These are phyloP conservation scores for Amanita pallidorosea DNA, from an alignment of 768 basidiomycete genomes.

Conservation along the genomic window DNA sequence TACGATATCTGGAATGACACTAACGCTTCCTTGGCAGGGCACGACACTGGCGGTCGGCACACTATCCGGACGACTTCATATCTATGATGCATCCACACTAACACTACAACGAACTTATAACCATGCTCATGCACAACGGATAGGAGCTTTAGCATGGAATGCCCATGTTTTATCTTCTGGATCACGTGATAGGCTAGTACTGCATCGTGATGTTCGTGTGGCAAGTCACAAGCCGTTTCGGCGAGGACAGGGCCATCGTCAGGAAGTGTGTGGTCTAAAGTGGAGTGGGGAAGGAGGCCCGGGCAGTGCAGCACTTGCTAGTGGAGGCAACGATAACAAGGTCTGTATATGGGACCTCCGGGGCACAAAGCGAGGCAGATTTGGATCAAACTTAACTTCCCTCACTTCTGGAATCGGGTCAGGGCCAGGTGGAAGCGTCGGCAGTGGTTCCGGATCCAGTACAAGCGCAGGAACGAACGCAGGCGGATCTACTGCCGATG, in stretches of 20 bases:
- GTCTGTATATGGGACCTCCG: conserved; percentile 94
- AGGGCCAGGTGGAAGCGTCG: conserved; percentile 9
- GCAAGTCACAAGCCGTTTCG: conserved; percentile 53
- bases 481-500: conserved; percentile 14
- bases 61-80: conserved; percentile 77
- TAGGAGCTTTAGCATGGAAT: conserved; percentile 95
- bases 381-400: conserved; percentile 9
- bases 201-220: conserved; percentile 88
- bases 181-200: conserved; percentile 82
- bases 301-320: conserved; percentile 56
- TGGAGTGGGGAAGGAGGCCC: conserved; percentile 60
- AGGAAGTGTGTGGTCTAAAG: conserved; percentile 93
- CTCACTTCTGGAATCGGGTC: conserved; percentile 4
- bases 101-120: conserved; percentile 72
- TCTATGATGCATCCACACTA: conserved; percentile 83
- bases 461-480: neutral
- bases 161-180: conserved; percentile 79
- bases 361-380: conserved; percentile 39
- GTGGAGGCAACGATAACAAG: conserved; percentile 98
- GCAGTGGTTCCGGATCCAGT: neutral
- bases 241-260: conserved; percentile 64
- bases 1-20: neutral
- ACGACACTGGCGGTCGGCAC: conserved; percentile 91
- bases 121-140: conserved; percentile 77
- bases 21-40: conserved; percentile 31